Evolutionary conservation across 192 early-diverging fungal genomes (phyloP).

Genomic region (Umbelopsis sp.): DNA sequence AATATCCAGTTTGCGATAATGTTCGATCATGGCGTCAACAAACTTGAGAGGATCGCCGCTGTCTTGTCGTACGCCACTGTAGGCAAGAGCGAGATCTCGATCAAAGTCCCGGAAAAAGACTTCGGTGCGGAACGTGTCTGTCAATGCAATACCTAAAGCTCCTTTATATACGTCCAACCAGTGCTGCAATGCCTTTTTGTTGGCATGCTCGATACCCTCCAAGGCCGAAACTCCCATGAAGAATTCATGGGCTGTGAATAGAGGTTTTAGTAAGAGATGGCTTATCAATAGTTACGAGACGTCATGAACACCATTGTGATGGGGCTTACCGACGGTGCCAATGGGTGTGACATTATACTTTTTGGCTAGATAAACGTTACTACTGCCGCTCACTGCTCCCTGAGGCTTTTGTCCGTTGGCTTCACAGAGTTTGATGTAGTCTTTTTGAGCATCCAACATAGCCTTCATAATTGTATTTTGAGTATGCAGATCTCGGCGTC

Average conservation of each 20-base stretch:
- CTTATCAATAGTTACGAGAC: no score
- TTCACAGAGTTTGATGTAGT: conserved; percentile 10
- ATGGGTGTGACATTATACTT: conserved; percentile 44
- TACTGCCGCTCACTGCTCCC: conserved; percentile 65
- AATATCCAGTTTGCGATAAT: conserved; percentile 60
- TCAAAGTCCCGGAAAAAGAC: conserved; percentile 69
- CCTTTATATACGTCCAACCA: conserved; percentile 64
- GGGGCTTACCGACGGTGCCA: conserved; percentile 48
- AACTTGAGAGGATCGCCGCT: conserved; percentile 70
- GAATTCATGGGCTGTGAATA: conserved; percentile 73
- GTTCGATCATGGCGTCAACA: conserved; percentile 54
- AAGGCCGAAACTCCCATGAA: conserved; percentile 76
- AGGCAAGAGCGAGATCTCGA: conserved; percentile 49
- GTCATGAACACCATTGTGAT: not conserved
- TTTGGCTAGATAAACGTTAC: conserved; percentile 71
- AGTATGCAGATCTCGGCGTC: conserved; percentile 67
- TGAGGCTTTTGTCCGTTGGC: conserved; percentile 25
- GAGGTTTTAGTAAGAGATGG: conserved; percentile 18
- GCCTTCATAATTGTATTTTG: conserved; percentile 65
- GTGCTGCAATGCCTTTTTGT: conserved; percentile 57
- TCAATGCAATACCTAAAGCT: conserved; percentile 65
- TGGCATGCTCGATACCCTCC: conserved; percentile 60
- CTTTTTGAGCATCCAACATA: conserved; percentile 30
- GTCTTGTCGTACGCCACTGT: conserved; percentile 70
- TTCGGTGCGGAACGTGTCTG: conserved; percentile 72